phyloP scores from a whole-genome alignment of 2,329 filamentous ascomycete species.

The Acarospora socialis region DNA sequence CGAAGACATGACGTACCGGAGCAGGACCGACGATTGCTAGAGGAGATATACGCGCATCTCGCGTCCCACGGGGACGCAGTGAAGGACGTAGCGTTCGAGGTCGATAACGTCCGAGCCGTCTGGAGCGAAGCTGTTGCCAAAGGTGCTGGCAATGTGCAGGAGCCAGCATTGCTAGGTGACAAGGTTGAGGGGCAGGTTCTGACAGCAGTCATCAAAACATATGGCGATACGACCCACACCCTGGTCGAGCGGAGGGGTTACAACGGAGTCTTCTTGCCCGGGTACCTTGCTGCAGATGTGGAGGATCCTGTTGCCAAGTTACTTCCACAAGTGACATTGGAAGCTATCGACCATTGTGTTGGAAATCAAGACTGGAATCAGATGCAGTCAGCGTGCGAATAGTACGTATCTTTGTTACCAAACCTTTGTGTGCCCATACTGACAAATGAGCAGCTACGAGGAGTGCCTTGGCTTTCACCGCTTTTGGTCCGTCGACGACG shows the following conservation, averaged over 20 bases:
- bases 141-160: constrained; percentile 47
- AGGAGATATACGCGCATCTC: constrained; percentile 68
- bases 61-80: constrained; percentile 85
- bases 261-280: constrained; percentile 65
- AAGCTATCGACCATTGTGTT: constrained; percentile 86
- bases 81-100: constrained; percentile 90
- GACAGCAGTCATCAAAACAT: constrained; percentile 73
- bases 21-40: constrained; percentile 51
- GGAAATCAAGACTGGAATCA: constrained; percentile 94
- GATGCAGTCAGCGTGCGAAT: constrained; percentile 54
- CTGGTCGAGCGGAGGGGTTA: constrained; percentile 63
- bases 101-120: constrained; percentile 73
- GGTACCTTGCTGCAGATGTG: constrained; percentile 47
- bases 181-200: constrained; percentile 51
- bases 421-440: not conserved
- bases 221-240: constrained; percentile 91
- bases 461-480: constrained; percentile 81
- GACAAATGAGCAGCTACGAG: constrained; percentile 58
- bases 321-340: constrained; percentile 52
- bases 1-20: constrained; percentile 41
- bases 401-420: constrained; percentile 27
- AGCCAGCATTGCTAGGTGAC: constrained; percentile 42
- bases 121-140: constrained; percentile 57
- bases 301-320: constrained; percentile 32
- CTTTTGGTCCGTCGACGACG: constrained; percentile 95